Evolutionary conservation across 140 eudicot genomes (phyloP).

Genomic region (Flaveria floridana): DNA sequence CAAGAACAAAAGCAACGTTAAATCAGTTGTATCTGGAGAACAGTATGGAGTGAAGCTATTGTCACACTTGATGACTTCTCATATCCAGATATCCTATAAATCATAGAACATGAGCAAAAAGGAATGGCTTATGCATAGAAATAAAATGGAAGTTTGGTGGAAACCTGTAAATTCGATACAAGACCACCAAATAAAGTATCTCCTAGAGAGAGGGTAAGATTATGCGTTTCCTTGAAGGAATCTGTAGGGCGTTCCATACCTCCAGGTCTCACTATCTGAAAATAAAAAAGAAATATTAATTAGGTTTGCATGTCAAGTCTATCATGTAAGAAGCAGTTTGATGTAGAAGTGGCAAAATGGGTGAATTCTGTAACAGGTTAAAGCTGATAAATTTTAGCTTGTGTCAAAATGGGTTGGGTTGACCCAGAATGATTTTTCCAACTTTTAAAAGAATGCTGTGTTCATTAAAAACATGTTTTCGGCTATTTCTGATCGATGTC

Average conservation of each 20-base stretch:
- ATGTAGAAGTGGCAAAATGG: slow-evolving; percentile 24
- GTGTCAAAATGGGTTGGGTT: background rate
- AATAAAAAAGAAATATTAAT: background rate
- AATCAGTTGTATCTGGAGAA: background rate
- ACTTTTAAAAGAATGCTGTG: background rate
- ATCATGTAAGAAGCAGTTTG: slow-evolving; percentile 12
- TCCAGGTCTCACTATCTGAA: slow-evolving; percentile 97
- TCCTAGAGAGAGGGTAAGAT: slow-evolving; percentile 62
- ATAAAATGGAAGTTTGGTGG: slow-evolving; percentile 22
- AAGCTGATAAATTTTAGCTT: background rate
- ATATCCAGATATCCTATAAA: background rate
- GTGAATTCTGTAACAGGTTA: slow-evolving; percentile 10
- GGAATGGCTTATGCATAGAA: slow-evolving; percentile 13
- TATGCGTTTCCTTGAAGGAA: slow-evolving; percentile 91
- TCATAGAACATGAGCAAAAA: slow-evolving; percentile 18
- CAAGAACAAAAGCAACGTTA: slow-evolving; percentile 19
- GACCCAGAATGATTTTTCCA: background rate
- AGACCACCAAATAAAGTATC: slow-evolving; percentile 94
- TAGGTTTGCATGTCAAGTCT: slow-evolving; percentile 6
- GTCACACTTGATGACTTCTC: background rate
- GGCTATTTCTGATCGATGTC: background rate
- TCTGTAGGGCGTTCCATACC: slow-evolving; percentile 99
- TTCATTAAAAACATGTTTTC: background rate
- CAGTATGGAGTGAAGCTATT: background rate
- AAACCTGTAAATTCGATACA: slow-evolving; percentile 95